Evolutionary conservation across 2,329 filamentous ascomycete species (phyloP).

Genomic region (Pleurostoma richardsiae): DNA sequence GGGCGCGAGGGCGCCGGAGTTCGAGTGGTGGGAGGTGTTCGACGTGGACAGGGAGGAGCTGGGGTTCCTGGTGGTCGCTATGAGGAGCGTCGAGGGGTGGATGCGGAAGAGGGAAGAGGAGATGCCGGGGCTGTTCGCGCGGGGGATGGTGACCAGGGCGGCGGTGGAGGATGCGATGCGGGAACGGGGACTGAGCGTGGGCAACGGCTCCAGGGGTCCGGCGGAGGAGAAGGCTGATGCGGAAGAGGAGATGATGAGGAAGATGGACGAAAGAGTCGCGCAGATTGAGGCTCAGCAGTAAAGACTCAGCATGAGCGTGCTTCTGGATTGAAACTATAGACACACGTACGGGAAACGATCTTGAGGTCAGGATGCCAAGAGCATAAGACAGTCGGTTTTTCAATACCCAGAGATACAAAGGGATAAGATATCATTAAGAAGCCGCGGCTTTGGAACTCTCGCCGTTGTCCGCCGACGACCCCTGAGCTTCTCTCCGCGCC

Average conservation of each 20-base stretch:
- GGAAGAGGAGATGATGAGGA: conserved; percentile 38
- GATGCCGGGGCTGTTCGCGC: conserved; percentile 38
- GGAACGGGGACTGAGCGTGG: conserved; percentile 36
- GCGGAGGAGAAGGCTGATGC: conserved; percentile 23
- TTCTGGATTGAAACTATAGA: no score
- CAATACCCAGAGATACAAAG: no score
- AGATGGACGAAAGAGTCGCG: conserved; percentile 27
- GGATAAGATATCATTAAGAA: no score
- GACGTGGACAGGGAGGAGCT: conserved; percentile 93
- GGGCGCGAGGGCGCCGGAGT: conserved; percentile 72
- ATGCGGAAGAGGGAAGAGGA: conserved; percentile 53
- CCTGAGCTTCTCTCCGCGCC: conserved; percentile 43
- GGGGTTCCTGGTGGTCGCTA: conserved; percentile 82
- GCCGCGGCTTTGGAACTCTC: neutral
- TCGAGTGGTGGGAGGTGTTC: conserved; percentile 97
- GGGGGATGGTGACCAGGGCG: conserved; percentile 52
- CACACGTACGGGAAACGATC: no score
- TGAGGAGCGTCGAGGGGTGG: conserved; percentile 74
- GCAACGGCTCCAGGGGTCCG: conserved; percentile 17
- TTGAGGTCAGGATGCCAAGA: no score
- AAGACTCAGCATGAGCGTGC: no score
- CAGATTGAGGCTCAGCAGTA: conserved; percentile 14
- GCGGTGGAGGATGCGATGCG: conserved; percentile 57
- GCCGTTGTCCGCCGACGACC: conserved; percentile 17
- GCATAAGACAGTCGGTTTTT: no score